Evolutionary conservation across 1,284 basidiomycete species (phyloP).

Genomic region (Pseudozyma flocculosa): DNA sequence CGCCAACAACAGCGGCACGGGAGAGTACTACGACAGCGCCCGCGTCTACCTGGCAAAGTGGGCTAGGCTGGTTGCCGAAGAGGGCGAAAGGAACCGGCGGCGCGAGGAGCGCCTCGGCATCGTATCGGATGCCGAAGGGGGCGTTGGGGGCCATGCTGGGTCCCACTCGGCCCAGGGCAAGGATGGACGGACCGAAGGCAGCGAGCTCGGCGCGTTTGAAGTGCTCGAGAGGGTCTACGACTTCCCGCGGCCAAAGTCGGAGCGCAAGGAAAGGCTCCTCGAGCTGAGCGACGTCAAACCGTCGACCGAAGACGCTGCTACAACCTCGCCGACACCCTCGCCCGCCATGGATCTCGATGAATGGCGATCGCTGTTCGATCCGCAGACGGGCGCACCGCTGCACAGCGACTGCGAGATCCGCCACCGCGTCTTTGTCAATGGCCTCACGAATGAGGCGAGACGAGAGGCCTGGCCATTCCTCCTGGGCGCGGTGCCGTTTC

Average conservation of each 20-base stretch:
- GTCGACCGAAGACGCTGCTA: background rate
- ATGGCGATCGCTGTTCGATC: slow-evolving; percentile 40
- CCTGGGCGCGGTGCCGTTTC: slow-evolving; percentile 80
- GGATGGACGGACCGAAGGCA: slow-evolving; percentile 10
- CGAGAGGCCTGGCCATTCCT: slow-evolving; percentile 80
- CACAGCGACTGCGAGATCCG: slow-evolving; percentile 22
- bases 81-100: slow-evolving; percentile 51
- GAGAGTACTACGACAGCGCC: slow-evolving; percentile 85
- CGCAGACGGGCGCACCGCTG: slow-evolving; percentile 18
- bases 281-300: slow-evolving; percentile 12
- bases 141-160: no score
- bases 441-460: slow-evolving; percentile 32
- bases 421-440: slow-evolving; percentile 43
- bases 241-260: slow-evolving; percentile 23
- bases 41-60: slow-evolving; percentile 93
- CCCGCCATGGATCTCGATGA: slow-evolving; percentile 20
- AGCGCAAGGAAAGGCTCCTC: slow-evolving; percentile 11
- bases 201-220: slow-evolving; percentile 44
- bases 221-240: slow-evolving; percentile 33
- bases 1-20: slow-evolving; percentile 31
- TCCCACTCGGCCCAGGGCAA: no score
- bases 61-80: slow-evolving; percentile 79
- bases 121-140: no score
- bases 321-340: slow-evolving; percentile 3
- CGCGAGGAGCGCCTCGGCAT: slow-evolving; percentile 21